Evolutionary conservation across 768 basidiomycete genomes (phyloP).

Genomic region (Sporobolomyces roseus): DNA sequence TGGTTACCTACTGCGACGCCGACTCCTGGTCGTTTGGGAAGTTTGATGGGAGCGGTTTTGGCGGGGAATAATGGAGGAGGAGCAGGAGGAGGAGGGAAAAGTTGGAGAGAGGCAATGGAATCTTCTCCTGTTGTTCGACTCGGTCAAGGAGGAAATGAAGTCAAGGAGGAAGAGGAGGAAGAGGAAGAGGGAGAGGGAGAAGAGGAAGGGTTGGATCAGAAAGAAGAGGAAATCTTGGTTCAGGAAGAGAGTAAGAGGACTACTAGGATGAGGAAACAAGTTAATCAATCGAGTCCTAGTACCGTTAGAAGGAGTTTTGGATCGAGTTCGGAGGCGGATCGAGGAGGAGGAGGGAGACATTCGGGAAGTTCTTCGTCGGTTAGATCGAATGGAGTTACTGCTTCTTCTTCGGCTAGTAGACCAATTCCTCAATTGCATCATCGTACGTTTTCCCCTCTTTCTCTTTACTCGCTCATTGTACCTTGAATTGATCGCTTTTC

Average conservation of each 20-base stretch:
- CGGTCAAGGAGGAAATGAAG: neutral
- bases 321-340: neutral
- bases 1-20: neutral
- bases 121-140: conserved; percentile 23
- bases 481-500: neutral
- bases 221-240: neutral
- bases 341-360: neutral
- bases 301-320: neutral
- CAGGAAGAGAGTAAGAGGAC: neutral
- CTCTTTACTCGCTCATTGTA: neutral
- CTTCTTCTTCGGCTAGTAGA: conserved; percentile 12
- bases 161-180: conserved; percentile 3
- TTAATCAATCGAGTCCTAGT: neutral
- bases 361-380: neutral
- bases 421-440: conserved; percentile 23
- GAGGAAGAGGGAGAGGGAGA: neutral
- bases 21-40: neutral
- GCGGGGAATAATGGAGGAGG: neutral
- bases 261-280: neutral
- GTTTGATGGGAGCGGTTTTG: neutral
- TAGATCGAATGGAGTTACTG: neutral
- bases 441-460: neutral
- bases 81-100: neutral
- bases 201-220: neutral
- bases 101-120: conserved; percentile 12